Conservation (phyloP, 352 stramenopile species). For the Halophytophthora batemanensis region DNA sequence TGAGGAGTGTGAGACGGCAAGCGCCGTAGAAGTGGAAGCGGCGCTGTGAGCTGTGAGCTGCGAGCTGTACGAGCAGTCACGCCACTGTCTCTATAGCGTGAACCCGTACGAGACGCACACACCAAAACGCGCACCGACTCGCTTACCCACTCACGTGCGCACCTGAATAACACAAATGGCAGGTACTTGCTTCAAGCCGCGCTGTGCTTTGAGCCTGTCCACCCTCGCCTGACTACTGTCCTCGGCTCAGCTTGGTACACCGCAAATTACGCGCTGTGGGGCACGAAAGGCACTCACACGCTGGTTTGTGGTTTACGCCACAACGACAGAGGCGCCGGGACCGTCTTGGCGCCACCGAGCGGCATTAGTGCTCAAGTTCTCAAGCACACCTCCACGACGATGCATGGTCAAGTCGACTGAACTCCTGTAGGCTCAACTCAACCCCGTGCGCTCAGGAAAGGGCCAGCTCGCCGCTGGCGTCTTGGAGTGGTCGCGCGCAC, state of each 20-base stretch:
- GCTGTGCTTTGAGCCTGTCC: constrained; percentile 8
- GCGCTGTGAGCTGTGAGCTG: constrained; percentile 9
- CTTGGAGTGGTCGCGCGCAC: constrained; percentile 9
- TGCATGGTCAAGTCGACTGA: constrained; percentile 25
- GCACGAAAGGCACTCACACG: constrained; percentile 1
- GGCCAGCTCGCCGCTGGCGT: constrained; percentile 11
- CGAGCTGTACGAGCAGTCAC: constrained; percentile 3
- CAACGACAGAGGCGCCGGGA: constrained; percentile 15
- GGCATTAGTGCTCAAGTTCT: constrained; percentile 26
- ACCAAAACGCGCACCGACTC: background rate
- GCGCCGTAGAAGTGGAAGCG: no score
- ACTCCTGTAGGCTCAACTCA: constrained; percentile 33
- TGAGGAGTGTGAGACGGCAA: constrained; percentile 11
- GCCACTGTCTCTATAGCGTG: background rate
- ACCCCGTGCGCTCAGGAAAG: constrained; percentile 12
- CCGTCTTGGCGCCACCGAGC: constrained; percentile 9
- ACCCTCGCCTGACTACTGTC: background rate
- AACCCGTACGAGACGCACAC: background rate
- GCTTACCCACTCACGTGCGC: background rate
- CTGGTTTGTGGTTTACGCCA: constrained; percentile 8
- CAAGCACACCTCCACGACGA: constrained; percentile 7
- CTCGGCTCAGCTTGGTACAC: background rate
- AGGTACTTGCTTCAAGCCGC: constrained; percentile 24
- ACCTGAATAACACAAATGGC: constrained; percentile 12
- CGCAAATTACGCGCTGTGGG: constrained; percentile 1